Conservation (phyloP, 352 stramenopile species). For the Stephanocyclus meneghinianus region DNA sequence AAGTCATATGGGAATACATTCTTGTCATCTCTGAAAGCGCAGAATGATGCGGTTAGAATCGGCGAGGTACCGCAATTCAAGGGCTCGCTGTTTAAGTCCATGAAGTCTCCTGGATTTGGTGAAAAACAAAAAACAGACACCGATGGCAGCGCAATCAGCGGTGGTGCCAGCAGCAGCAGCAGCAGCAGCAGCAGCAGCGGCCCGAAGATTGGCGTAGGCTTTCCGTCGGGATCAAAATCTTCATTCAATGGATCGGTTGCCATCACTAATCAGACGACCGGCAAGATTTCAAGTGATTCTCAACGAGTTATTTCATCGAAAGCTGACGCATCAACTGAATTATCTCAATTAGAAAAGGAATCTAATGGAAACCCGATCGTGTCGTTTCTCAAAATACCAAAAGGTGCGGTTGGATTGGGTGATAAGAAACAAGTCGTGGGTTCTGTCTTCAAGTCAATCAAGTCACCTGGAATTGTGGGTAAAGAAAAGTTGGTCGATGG, state of each 20-base stretch:
- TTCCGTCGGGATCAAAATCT: not conserved
- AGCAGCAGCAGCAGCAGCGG: not conserved
- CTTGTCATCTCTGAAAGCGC: slow-evolving; percentile 5
- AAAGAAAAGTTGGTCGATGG: slow-evolving; percentile 16
- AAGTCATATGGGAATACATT: not conserved
- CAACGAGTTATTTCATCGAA: not conserved
- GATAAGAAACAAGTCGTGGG: slow-evolving; percentile 2
- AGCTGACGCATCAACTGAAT: not conserved
- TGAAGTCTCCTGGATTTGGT: slow-evolving; percentile 14
- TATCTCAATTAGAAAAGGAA: not conserved
- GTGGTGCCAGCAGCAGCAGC: not conserved
- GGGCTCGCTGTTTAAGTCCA: slow-evolving; percentile 10
- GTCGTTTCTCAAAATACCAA: slow-evolving; percentile 14
- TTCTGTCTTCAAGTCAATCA: not conserved
- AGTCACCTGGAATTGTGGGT: not conserved
- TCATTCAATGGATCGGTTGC: not conserved
- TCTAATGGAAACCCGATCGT: not conserved
- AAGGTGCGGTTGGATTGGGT: slow-evolving; percentile 1
- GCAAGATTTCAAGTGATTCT: not conserved
- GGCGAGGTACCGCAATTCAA: not conserved
- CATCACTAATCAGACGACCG: not conserved
- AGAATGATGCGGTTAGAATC: not conserved
- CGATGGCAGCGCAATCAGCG: not conserved
- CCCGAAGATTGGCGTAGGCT: not conserved
- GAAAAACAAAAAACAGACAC: slow-evolving; percentile 9